These are phyloP conservation scores for Knoxdaviesia proteae DNA, from an alignment of 2,329 filamentous ascomycete species.

Conservation along the genomic window DNA sequence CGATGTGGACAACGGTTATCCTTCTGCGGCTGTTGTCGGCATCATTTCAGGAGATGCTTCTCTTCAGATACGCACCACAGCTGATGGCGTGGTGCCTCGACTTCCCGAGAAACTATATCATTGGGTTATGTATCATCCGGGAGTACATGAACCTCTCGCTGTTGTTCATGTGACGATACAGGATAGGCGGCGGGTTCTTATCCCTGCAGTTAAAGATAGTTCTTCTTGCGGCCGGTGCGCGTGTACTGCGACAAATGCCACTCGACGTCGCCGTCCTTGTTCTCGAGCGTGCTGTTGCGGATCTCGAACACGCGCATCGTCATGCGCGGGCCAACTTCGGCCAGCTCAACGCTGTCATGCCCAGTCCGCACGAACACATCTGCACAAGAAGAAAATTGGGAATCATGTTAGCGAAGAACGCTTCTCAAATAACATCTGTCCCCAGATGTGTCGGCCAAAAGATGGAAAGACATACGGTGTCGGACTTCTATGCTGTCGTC, in stretches of 20 bases:
- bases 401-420: conserved; percentile 1
- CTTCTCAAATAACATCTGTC: too few species aligned
- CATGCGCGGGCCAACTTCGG: conserved; percentile 84
- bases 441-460: too few species aligned
- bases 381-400: neutral
- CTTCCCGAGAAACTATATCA: too few species aligned
- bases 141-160: too few species aligned
- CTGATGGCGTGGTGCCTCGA: too few species aligned
- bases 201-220: conserved; percentile 48
- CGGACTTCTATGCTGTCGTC: conserved; percentile 87
- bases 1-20: too few species aligned
- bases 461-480: conserved; percentile 9
- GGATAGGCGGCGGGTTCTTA: too few species aligned
- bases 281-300: conserved; percentile 72
- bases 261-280: conserved; percentile 86
- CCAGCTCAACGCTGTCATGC: conserved; percentile 72
- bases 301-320: conserved; percentile 96
- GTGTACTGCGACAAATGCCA: conserved; percentile 96
- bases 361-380: conserved; percentile 81
- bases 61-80: too few species aligned
- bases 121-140: too few species aligned
- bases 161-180: too few species aligned
- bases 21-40: too few species aligned
- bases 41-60: too few species aligned
- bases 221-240: conserved; percentile 82